A percentile compares a stretch with the other conserved stretches of the same genome.
Conservation (phyloP, 805 yeast genomes). For the Torulaspora maleeae region DNA sequence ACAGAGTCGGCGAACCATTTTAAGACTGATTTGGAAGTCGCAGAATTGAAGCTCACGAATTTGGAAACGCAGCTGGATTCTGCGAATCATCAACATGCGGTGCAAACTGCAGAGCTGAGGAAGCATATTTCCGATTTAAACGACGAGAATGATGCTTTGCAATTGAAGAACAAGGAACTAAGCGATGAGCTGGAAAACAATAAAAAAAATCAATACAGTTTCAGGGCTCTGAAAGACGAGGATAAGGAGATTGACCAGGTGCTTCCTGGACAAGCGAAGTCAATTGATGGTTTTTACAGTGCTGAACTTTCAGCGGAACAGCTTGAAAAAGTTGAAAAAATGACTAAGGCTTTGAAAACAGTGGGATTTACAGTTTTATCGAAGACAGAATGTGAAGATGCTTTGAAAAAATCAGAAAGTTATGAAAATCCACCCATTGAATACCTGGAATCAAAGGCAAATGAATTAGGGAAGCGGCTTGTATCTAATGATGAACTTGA, state of each 20-base stretch:
- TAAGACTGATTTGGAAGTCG: slow-evolving; percentile 48
- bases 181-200: slow-evolving; percentile 18
- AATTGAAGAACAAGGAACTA: slow-evolving; percentile 36
- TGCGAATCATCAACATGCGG: slow-evolving; percentile 36
- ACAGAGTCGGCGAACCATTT: background rate
- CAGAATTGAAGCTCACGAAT: slow-evolving; percentile 38
- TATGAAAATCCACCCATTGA: slow-evolving; percentile 16
- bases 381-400: slow-evolving; percentile 8
- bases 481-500: slow-evolving; percentile 18
- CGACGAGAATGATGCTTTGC: slow-evolving; percentile 62
- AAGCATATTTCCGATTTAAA: slow-evolving; percentile 54
- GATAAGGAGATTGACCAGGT: background rate
- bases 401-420: slow-evolving; percentile 9
- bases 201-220: background rate
- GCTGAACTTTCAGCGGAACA: background rate
- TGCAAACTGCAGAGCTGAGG: slow-evolving; percentile 47
- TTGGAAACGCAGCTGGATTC: slow-evolving; percentile 39
- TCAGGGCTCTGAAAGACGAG: background rate
- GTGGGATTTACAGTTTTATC: slow-evolving; percentile 10
- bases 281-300: no score
- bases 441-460: slow-evolving; percentile 15
- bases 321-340: background rate
- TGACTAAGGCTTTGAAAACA: slow-evolving; percentile 7
- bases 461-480: slow-evolving; percentile 20
- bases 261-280: no score